Conservation (phyloP, 2,329 filamentous ascomycete genomes). For the Polytolypa hystricis region DNA sequence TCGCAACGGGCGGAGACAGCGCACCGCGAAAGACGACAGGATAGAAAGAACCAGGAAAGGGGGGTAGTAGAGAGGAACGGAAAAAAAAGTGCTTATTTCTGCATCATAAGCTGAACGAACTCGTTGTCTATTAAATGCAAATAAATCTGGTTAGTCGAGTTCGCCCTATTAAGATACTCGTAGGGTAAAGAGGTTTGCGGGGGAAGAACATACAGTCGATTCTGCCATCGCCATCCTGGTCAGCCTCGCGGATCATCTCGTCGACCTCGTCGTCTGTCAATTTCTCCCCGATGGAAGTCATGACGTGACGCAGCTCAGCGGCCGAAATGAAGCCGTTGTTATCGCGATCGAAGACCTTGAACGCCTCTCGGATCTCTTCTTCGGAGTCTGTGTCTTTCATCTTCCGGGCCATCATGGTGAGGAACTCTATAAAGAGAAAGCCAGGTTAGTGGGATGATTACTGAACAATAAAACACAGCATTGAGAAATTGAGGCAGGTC, state of each 20-base stretch:
- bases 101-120: conserved; percentile 92
- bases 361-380: conserved; percentile 80
- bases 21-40: no score
- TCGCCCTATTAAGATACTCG: conserved; percentile 17
- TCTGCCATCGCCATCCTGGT: conserved; percentile 78
- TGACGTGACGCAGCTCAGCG: conserved; percentile 77
- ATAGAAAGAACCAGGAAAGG: no score
- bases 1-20: no score
- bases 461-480: background rate
- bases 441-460: conserved; percentile 4
- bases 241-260: conserved; percentile 86
- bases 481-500: no score
- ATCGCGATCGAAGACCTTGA: conserved; percentile 84
- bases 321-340: conserved; percentile 90
- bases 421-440: conserved; percentile 60
- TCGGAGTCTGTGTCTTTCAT: conserved; percentile 91
- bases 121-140: conserved; percentile 60
- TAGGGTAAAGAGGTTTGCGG: conserved; percentile 3
- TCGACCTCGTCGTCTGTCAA: conserved; percentile 83
- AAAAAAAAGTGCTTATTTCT: conserved; percentile 80
- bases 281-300: conserved; percentile 88
- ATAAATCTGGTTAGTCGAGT: conserved; percentile 3
- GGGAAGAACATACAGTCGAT: conserved; percentile 60
- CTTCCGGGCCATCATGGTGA: conserved; percentile 89
- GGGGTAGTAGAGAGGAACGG: no score